Evolutionary conservation across 805 yeast genomes (phyloP).

Genomic region (Cyberlindnera euphorbiae): DNA sequence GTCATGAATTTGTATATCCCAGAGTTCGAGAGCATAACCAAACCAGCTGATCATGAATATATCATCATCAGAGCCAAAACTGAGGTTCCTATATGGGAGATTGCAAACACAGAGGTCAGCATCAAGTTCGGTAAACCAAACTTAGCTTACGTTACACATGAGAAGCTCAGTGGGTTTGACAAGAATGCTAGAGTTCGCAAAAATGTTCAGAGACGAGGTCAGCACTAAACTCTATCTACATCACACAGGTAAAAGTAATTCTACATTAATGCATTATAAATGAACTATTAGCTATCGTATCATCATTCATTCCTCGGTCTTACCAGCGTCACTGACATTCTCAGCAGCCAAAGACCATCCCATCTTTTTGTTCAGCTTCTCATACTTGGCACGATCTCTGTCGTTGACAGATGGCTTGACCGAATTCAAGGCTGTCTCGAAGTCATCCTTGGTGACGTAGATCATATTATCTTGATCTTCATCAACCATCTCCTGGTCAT

Average conservation of each 20-base stretch:
- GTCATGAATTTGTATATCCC: constrained; percentile 58
- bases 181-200: constrained; percentile 55
- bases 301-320: constrained; percentile 9
- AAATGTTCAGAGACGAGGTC: constrained; percentile 46
- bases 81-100: constrained; percentile 58
- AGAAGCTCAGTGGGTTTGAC: constrained; percentile 39
- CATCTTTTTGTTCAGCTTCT: constrained; percentile 63
- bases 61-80: constrained; percentile 58
- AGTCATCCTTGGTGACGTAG: constrained; percentile 61
- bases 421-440: constrained; percentile 60
- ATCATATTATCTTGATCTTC: constrained; percentile 39
- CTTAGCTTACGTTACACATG: constrained; percentile 43
- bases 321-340: constrained; percentile 10
- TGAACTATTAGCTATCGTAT: background rate
- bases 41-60: constrained; percentile 21
- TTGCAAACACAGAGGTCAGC: constrained; percentile 27
- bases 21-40: constrained; percentile 13
- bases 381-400: constrained; percentile 73
- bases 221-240: too few species aligned
- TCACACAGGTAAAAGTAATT: too few species aligned
- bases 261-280: constrained; percentile 8
- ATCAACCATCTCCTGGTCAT: constrained; percentile 44
- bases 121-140: constrained; percentile 16
- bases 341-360: constrained; percentile 57
- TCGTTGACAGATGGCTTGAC: constrained; percentile 92